Conservation (phyloP, 192 early-diverging fungal species). For the Coemansia sp. region DNA sequence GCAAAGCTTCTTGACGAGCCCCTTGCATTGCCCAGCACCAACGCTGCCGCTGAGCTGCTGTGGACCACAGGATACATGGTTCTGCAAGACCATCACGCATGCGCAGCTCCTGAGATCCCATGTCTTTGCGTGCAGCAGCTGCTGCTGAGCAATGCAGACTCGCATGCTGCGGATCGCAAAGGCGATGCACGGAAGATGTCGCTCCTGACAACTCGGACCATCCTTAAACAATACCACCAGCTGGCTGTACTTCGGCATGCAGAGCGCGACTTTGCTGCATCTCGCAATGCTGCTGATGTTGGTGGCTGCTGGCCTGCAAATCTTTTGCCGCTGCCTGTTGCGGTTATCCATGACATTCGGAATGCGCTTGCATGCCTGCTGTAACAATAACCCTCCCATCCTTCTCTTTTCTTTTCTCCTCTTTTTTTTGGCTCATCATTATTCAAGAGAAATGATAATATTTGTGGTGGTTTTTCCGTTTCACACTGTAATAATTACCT, state of each 20-base stretch:
- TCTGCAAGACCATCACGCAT: conserved; percentile 18
- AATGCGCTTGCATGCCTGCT: conserved; percentile 11
- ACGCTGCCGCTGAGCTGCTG: background rate
- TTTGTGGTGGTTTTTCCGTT: too few species aligned
- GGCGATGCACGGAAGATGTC: conserved; percentile 14
- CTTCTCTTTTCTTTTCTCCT: too few species aligned
- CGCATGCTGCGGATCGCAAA: background rate
- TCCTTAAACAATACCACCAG: conserved; percentile 47
- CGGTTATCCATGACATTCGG: conserved; percentile 29
- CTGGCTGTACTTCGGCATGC: conserved; percentile 39
- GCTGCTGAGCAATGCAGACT: conserved; percentile 16
- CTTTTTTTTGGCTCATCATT: too few species aligned
- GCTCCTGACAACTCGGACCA: conserved; percentile 24
- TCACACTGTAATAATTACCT: too few species aligned
- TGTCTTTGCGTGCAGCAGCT: conserved; percentile 52
- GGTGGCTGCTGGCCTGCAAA: conserved; percentile 25
- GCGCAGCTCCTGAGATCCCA: conserved; percentile 9
- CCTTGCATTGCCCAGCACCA: conserved; percentile 4
- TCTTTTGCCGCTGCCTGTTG: conserved; percentile 38
- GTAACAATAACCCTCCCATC: background rate
- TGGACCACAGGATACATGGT: conserved; percentile 47
- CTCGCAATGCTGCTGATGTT: background rate
- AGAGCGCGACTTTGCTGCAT: conserved; percentile 19
- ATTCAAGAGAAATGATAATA: too few species aligned
- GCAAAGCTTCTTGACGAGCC: conserved; percentile 2